Base-by-base conservation (phyloP, 140 eudicot species). In the Flaveria floridana region DNA sequence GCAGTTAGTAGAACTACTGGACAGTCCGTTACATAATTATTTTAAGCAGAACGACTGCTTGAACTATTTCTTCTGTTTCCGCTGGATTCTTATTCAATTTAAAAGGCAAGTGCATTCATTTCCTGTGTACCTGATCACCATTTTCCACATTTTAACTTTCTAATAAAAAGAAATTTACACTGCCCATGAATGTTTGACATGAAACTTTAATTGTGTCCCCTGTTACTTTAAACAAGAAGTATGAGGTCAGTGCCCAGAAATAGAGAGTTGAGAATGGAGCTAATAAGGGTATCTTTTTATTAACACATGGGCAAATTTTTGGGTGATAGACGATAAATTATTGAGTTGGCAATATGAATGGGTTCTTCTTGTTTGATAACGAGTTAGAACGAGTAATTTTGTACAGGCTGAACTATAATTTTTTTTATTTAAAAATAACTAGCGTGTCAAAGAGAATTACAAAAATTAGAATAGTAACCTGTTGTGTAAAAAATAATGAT, bases 1-100 rank as follows among this genome's bases (percentile, higher is more conserved):
- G 74, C 89, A 92, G 98, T 86, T 92, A 83, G 95, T 92, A 50
- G 98, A 92, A 77, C 66, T 89, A 70, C 73, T 90, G 41, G 98
- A 92, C 86, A 73, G 80, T 78, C 98, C 96, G 46, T 78, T 92
- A 84, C 96, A 92, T 55, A 86, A 84, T 73, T 88, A 89, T 82
- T 88, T 92, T 42, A 67, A 79, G 82, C 91, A 89, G 81, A 83
- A 85, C 15, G 96, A 92, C 47, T 92, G 98, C 88, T 79, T 92
- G 82, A 92, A 92, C 65, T 92, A 89, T 78, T 92, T 92, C 86
- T 92, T 92, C 77, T 92, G 98, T 82, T 92, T 92, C 77, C 98
- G 98, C 74, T 92, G 98, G 98, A 78, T 92, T 75, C 95, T 92
- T 78, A 89, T 92, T 80, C 98, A 92, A 80, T 92, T 92, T 63